phyloP scores from a whole-genome alignment of 2,329 filamentous ascomycete genomes.

The Verticillium tricorpus region DNA sequence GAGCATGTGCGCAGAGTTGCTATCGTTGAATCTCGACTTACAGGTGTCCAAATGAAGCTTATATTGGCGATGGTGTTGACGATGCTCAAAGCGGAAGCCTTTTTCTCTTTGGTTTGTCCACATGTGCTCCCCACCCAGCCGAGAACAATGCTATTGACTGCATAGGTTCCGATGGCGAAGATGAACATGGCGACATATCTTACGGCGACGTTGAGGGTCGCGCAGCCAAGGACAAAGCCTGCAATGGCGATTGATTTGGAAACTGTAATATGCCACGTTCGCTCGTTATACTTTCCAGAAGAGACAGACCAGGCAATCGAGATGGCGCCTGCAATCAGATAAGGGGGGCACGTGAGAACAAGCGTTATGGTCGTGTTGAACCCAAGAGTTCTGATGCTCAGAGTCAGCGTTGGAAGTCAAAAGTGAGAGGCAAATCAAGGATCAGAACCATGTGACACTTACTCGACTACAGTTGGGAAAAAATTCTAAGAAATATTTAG shows the following conservation, averaged over 20 bases:
- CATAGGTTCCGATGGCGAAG: slow-evolving; percentile 18
- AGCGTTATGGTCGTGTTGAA: slow-evolving; percentile 7
- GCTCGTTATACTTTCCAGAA: slow-evolving; percentile 7
- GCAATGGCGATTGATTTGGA: slow-evolving; percentile 7
- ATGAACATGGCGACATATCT: slow-evolving; percentile 15
- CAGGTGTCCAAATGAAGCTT: slow-evolving; percentile 12
- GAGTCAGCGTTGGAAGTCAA: too few relatives aligned
- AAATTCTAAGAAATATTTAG: slow-evolving; percentile 7
- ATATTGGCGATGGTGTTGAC: slow-evolving; percentile 18
- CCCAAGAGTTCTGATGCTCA: neutral
- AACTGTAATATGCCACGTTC: slow-evolving; percentile 10
- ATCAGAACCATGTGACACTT: too few relatives aligned
- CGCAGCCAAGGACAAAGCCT: slow-evolving; percentile 9
- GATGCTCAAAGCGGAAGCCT: slow-evolving; percentile 15
- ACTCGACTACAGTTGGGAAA: slow-evolving; percentile 16
- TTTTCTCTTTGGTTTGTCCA: slow-evolving; percentile 15
- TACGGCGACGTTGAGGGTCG: slow-evolving; percentile 2
- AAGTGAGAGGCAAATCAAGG: too few relatives aligned
- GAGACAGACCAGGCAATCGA: slow-evolving; percentile 6
- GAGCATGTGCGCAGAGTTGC: too few relatives aligned
- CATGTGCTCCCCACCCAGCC: slow-evolving; percentile 19
- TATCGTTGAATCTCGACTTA: too few relatives aligned
- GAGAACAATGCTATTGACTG: slow-evolving; percentile 17
- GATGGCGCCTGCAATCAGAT: slow-evolving; percentile 3
- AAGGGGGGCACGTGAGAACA: slow-evolving; percentile 24